Evolutionary conservation across 805 yeast species (phyloP).

Genomic region (Saturnispora besseyi): DNA sequence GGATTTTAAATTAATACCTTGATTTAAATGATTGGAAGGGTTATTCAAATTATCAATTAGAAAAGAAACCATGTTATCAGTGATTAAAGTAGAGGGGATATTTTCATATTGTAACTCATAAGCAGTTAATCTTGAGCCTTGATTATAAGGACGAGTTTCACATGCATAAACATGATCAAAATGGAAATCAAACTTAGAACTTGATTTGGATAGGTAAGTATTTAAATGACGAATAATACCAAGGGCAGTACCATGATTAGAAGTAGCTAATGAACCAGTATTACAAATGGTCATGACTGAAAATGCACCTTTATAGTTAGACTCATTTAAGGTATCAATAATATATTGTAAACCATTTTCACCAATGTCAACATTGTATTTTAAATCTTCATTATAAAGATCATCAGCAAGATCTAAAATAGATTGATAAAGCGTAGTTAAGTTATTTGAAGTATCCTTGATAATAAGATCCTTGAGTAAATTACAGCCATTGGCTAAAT

Average conservation of each 20-base stretch:
- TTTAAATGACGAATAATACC: conserved; percentile 79
- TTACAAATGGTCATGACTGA: conserved; percentile 88
- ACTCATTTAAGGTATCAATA: conserved; percentile 32
- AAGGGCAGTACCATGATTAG: conserved; percentile 95
- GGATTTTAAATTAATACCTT: conserved; percentile 19
- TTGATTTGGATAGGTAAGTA: conserved; percentile 24
- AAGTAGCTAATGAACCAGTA: conserved; percentile 94
- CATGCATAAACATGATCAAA: conserved; percentile 73
- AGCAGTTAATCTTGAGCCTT: conserved; percentile 90
- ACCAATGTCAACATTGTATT: conserved; percentile 74
- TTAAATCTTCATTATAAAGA: conserved; percentile 66
- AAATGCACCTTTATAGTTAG: conserved; percentile 53
- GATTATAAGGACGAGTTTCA: conserved; percentile 95
- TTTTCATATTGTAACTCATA: conserved; percentile 79
- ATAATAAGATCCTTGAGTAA: conserved; percentile 33
- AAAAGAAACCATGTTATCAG: conserved; percentile 88
- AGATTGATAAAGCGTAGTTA: conserved; percentile 20
- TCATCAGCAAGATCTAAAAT: conserved; percentile 39
- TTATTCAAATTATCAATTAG: conserved; percentile 40
- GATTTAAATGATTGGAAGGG: conserved; percentile 19
- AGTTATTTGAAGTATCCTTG: conserved; percentile 11
- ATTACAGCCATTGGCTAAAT: conserved; percentile 65
- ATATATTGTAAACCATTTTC: conserved; percentile 72
- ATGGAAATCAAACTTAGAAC: conserved; percentile 32
- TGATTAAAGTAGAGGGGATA: conserved; percentile 80